Conservation (phyloP, 2,329 filamentous ascomycete species). For the Metarhizium humberi region DNA sequence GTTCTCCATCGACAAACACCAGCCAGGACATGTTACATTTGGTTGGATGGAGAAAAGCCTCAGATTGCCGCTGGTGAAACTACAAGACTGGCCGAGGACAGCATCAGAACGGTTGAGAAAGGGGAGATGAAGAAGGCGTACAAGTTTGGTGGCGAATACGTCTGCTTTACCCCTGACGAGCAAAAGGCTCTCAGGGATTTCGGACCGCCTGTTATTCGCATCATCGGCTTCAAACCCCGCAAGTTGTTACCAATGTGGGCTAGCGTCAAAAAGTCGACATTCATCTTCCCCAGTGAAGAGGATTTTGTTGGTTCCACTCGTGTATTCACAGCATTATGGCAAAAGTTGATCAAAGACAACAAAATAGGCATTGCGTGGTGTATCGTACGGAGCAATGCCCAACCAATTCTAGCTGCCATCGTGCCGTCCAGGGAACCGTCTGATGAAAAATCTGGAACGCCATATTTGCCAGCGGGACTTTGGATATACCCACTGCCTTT, state of each 20-base stretch:
- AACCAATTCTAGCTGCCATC: slow-evolving; percentile 71
- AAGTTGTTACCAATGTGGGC: slow-evolving; percentile 72
- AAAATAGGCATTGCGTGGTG: slow-evolving; percentile 89
- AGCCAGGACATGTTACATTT: slow-evolving; percentile 77
- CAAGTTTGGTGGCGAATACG: slow-evolving; percentile 87
- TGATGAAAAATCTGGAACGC: slow-evolving; percentile 55
- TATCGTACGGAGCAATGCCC: slow-evolving; percentile 70
- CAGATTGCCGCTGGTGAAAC: slow-evolving; percentile 72
- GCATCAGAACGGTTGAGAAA: slow-evolving; percentile 66
- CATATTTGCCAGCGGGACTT: slow-evolving; percentile 69
- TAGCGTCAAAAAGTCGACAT: slow-evolving; percentile 75
- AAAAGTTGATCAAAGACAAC: slow-evolving; percentile 69
- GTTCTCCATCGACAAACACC: slow-evolving; percentile 77
- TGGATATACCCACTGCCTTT: slow-evolving; percentile 87
- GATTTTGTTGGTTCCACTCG: slow-evolving; percentile 84
- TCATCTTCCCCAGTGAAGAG: slow-evolving; percentile 89
- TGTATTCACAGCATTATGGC: slow-evolving; percentile 83
- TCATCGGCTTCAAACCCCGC: slow-evolving; percentile 88
- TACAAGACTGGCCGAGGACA: slow-evolving; percentile 68
- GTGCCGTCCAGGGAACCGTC: slow-evolving; percentile 62
- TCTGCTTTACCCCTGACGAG: slow-evolving; percentile 80
- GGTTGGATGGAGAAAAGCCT: slow-evolving; percentile 73
- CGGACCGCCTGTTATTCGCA: slow-evolving; percentile 71
- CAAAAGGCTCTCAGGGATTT: slow-evolving; percentile 69
- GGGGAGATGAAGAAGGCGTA: slow-evolving; percentile 82